Percentiles rank a stretch among this genome's conserved stretches.
Evolutionary conservation across 2,329 filamentous ascomycete species (phyloP).

Genomic region (Penicillium italicum): DNA sequence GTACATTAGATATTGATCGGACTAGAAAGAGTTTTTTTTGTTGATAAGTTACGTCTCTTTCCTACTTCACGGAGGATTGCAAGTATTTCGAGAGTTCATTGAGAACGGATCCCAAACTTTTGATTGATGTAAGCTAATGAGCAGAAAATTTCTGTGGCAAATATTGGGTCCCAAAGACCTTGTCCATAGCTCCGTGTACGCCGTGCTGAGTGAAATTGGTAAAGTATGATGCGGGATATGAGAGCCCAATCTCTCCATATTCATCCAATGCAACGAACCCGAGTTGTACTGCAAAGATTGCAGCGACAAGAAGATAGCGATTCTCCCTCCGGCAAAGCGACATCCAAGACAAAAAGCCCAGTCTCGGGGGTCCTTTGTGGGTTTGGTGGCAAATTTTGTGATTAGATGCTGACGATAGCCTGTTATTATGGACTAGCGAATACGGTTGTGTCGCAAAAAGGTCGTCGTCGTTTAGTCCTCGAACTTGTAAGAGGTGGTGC

Average conservation of each 20-base stretch:
- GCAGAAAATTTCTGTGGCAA: slow-evolving; percentile 1
- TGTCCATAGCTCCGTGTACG: slow-evolving; percentile 16
- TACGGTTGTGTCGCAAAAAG: neutral
- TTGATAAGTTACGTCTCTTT: neutral
- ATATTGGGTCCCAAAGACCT: slow-evolving; percentile 1
- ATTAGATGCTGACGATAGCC: neutral
- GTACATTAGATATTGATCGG: neutral
- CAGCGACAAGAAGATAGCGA: neutral
- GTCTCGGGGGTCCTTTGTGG: neutral
- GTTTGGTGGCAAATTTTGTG: neutral
- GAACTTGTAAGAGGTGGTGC: slow-evolving; percentile 83
- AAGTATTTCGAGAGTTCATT: neutral
- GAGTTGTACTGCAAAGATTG: neutral
- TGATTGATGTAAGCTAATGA: slow-evolving; percentile 13
- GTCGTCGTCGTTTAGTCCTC: slow-evolving; percentile 61
- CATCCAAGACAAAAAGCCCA: slow-evolving; percentile 4
- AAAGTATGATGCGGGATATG: neutral
- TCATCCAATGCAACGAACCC: neutral
- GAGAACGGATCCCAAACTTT: slow-evolving; percentile 10
- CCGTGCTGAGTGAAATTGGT: slow-evolving; percentile 15
- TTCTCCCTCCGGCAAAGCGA: neutral
- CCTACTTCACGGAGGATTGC: neutral
- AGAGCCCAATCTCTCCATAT: neutral
- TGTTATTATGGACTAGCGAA: slow-evolving; percentile 3
- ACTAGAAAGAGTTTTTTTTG: neutral